These are phyloP conservation scores for Colletotrichum eremochloae DNA, from an alignment of 2,329 filamentous ascomycete species.

Conservation along the genomic window DNA sequence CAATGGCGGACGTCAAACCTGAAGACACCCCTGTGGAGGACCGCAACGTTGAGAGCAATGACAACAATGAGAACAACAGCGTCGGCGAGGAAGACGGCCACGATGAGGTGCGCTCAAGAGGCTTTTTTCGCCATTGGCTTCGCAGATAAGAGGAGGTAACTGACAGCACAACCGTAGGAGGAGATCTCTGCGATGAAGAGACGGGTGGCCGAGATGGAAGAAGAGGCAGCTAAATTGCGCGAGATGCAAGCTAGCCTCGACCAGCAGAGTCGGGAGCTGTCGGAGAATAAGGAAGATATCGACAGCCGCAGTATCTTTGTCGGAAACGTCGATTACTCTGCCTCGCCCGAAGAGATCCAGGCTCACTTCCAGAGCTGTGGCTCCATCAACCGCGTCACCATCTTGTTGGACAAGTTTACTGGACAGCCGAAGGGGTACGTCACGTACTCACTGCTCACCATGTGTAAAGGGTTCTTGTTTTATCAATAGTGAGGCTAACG, in stretches of 20 bases:
- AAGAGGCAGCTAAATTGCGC: slow-evolving; percentile 86
- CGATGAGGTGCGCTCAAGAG: slow-evolving; percentile 59
- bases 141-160: slow-evolving; percentile 43
- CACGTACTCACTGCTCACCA: not conserved
- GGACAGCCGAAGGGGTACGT: slow-evolving; percentile 98
- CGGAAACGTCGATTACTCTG: slow-evolving; percentile 97
- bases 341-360: slow-evolving; percentile 97
- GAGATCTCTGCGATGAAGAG: slow-evolving; percentile 91
- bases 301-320: slow-evolving; percentile 98
- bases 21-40: slow-evolving; percentile 49
- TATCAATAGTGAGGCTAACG: not conserved
- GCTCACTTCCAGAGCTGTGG: slow-evolving; percentile 98
- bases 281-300: slow-evolving; percentile 89
- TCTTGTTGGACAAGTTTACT: slow-evolving; percentile 97
- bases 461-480: not conserved
- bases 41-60: slow-evolving; percentile 50
- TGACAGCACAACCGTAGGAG: slow-evolving; percentile 62
- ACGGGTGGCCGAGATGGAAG: slow-evolving; percentile 90
- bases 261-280: slow-evolving; percentile 83
- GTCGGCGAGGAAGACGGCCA: slow-evolving; percentile 57
- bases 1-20: slow-evolving; percentile 49
- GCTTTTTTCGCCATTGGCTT: slow-evolving; percentile 36
- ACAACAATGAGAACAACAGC: slow-evolving; percentile 46
- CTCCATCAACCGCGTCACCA: slow-evolving; percentile 97
- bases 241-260: slow-evolving; percentile 91